Evolutionary conservation across 2,329 filamentous ascomycete genomes (phyloP).

Genomic region (Neofusicoccum laricinum): DNA sequence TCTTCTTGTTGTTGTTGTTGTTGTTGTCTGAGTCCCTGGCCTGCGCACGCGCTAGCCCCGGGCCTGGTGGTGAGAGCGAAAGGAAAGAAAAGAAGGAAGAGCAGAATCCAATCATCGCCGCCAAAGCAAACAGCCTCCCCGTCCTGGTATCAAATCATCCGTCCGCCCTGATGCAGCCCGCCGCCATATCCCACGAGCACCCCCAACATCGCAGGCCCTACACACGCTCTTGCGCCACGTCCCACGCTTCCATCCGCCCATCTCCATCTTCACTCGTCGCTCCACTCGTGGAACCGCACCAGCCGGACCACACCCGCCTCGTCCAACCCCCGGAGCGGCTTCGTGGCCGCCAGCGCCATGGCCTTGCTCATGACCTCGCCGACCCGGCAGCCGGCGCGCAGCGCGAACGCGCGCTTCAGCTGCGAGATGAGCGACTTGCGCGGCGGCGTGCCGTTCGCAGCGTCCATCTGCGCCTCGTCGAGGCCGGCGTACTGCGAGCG

Average conservation of each 20-base stretch:
- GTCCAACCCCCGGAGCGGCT: neutral
- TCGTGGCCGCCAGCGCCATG: neutral
- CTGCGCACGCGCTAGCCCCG: too few species aligned
- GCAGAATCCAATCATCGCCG: neutral
- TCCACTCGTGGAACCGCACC: neutral
- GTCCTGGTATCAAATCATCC: neutral
- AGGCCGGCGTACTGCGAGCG: neutral
- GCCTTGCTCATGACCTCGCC: neutral
- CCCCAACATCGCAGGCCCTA: neutral
- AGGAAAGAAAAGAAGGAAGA: neutral
- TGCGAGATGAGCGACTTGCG: conserved; percentile 9
- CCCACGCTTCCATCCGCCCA: too few species aligned
- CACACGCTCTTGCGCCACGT: too few species aligned
- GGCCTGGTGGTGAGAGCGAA: too few species aligned
- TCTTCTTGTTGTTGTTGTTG: too few species aligned
- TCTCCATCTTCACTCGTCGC: neutral
- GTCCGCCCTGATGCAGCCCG: neutral
- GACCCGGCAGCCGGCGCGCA: neutral
- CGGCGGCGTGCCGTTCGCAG: conserved; percentile 6
- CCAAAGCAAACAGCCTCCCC: neutral
- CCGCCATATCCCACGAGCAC: neutral
- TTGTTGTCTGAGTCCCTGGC: too few species aligned
- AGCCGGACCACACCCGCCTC: neutral
- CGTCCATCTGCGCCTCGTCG: neutral
- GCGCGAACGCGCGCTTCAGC: conserved; percentile 2